Percentiles rank a stretch among this genome's conserved stretches.
These are phyloP conservation scores for Aegle marmelos DNA, from an alignment of 345 rosid species.

Conservation along the genomic window DNA sequence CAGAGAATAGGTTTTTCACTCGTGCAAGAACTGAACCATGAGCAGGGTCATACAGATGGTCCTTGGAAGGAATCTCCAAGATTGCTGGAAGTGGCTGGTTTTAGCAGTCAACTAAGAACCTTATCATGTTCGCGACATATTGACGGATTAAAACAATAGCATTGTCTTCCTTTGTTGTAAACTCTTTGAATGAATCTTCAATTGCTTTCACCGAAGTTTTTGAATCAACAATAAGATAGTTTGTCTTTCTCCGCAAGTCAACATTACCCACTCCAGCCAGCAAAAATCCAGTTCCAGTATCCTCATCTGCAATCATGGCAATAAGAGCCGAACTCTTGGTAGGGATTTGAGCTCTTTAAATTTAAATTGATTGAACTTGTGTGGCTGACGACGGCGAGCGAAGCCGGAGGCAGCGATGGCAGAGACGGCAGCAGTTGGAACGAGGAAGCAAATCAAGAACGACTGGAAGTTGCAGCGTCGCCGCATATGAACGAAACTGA, in stretches of 20 bases:
- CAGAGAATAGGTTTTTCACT: conserved; percentile 21
- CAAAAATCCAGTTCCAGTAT: too few relatives aligned
- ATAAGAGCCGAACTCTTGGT: conserved; percentile 63
- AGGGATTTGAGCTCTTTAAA: conserved; percentile 45
- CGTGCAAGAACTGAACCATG: conserved; percentile 25
- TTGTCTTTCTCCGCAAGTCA: too few relatives aligned
- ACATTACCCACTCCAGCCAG: too few relatives aligned
- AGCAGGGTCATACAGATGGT: conserved; percentile 26
- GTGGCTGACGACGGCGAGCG: too few relatives aligned
- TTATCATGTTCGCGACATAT: conserved; percentile 45
- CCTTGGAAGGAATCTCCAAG: conserved; percentile 28
- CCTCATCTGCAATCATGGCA: conserved; percentile 86
- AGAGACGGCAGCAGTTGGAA: too few relatives aligned
- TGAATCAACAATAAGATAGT: too few relatives aligned
- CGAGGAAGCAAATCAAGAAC: too few relatives aligned
- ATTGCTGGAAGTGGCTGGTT: conserved; percentile 27
- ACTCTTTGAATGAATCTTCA: conserved; percentile 88
- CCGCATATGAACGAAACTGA: too few relatives aligned
- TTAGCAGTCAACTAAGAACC: conserved; percentile 22
- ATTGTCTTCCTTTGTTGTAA: conserved; percentile 71
- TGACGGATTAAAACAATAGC: conserved; percentile 77
- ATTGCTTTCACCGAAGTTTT: too few relatives aligned
- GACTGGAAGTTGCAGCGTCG: too few relatives aligned
- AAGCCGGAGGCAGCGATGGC: too few relatives aligned
- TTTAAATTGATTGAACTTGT: conserved; percentile 1